phyloP scores from a whole-genome alignment of 345 rosid species.

The Gossypium australe region DNA sequence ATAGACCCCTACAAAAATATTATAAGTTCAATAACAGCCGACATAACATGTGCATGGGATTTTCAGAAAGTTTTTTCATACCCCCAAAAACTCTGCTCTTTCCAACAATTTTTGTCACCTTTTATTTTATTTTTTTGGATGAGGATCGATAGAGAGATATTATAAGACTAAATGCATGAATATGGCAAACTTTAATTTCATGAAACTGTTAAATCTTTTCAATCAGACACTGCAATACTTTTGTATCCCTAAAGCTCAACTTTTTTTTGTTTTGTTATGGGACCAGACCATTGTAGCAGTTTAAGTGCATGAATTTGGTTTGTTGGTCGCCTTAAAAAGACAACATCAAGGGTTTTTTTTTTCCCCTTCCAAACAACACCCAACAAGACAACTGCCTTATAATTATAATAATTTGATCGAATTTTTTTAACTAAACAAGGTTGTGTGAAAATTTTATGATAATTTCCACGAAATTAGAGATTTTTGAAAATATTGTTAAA shows the following conservation, averaged over 20 bases:
- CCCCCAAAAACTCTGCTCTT: background rate
- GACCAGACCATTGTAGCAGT: background rate
- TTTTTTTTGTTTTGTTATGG: background rate
- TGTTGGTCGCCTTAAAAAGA: slow-evolving; percentile 8
- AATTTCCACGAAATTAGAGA: too few relatives aligned
- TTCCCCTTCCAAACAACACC: background rate
- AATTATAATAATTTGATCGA: background rate
- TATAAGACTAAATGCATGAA: slow-evolving; percentile 9
- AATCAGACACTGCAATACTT: background rate
- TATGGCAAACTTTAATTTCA: background rate
- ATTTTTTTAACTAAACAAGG: too few relatives aligned
- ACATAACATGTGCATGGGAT: background rate
- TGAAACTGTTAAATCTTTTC: background rate
- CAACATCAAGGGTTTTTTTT: background rate
- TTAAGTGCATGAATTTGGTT: slow-evolving; percentile 9
- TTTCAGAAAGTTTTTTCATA: background rate
- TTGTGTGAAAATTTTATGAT: too few relatives aligned
- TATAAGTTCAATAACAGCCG: background rate
- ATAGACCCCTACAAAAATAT: background rate
- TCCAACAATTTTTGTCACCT: slow-evolving; percentile 9
- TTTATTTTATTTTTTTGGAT: background rate
- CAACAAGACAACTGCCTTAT: background rate
- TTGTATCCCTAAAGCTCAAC: slow-evolving; percentile 7
- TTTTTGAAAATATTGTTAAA: background rate
- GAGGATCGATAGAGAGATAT: background rate